A percentile compares a stretch with the other conserved stretches of the same genome.
These are phyloP conservation scores for Barbarea vulgaris DNA, from an alignment of 345 rosid genomes.

Conservation along the genomic window DNA sequence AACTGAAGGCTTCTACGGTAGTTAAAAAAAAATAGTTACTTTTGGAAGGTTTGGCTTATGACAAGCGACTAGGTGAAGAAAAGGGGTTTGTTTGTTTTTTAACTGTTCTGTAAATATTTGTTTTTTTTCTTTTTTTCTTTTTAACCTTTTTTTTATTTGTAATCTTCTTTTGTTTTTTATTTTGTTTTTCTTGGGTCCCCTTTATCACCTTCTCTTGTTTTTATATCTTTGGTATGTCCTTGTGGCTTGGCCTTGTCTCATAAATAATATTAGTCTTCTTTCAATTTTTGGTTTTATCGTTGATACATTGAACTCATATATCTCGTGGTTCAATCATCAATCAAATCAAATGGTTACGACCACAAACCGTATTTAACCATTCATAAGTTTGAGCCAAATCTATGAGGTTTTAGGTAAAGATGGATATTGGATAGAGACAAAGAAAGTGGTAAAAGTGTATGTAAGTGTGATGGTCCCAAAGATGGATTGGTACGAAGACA, in stretches of 20 bases:
- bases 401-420: constrained; percentile 10
- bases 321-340: too few relatives aligned
- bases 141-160: neutral
- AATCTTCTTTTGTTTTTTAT: constrained; percentile 10
- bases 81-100: constrained; percentile 29
- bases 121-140: neutral
- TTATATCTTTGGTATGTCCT: constrained; percentile 35
- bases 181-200: neutral
- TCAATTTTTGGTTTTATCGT: neutral
- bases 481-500: constrained; percentile 20
- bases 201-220: constrained; percentile 24
- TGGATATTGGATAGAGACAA: constrained; percentile 14
- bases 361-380: neutral
- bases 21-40: constrained; percentile 32
- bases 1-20: constrained; percentile 28
- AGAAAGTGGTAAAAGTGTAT: constrained; percentile 21
- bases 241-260: constrained; percentile 44
- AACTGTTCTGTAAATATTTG: constrained; percentile 26
- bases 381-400: neutral
- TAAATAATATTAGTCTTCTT: constrained; percentile 38
- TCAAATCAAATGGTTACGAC: too few relatives aligned
- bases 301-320: neutral
- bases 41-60: constrained; percentile 43
- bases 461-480: constrained; percentile 39
- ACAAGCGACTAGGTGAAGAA: constrained; percentile 34